Evolutionary conservation across 257 asterid genomes (phyloP).

Genomic region (Solanum peruvianum): DNA sequence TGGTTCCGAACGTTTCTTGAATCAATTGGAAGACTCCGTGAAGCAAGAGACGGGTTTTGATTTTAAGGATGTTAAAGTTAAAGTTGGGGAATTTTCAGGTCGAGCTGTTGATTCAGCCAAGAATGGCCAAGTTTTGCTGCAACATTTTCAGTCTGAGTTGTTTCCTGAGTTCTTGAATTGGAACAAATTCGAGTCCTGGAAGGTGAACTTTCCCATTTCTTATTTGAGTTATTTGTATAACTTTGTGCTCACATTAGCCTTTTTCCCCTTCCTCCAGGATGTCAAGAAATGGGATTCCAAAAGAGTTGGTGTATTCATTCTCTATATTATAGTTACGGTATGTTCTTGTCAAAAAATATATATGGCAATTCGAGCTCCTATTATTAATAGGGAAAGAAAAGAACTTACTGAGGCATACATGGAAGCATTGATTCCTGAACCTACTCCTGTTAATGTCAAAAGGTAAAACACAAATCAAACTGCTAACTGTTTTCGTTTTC

Average conservation of each 20-base stretch:
- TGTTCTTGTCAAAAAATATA: constrained; percentile 51
- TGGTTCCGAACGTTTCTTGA: constrained; percentile 49
- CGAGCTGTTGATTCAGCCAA: constrained; percentile 27
- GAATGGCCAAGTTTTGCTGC: constrained; percentile 23
- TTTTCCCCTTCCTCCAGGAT: constrained; percentile 42
- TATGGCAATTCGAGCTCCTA: constrained; percentile 65
- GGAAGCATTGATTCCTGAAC: constrained; percentile 96
- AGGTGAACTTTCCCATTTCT: constrained; percentile 29
- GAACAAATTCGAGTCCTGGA: constrained; percentile 90
- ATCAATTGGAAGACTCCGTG: constrained; percentile 54
- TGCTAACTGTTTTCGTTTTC: neutral
- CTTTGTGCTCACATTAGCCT: neutral
- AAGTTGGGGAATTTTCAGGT: constrained; percentile 19
- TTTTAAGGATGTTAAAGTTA: constrained; percentile 29
- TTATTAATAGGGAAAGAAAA: constrained; percentile 53
- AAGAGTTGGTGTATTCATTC: constrained; percentile 55
- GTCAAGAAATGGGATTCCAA: constrained; percentile 69
- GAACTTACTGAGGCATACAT: constrained; percentile 82
- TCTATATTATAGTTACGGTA: constrained; percentile 39
- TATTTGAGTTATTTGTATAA: neutral
- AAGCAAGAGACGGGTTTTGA: constrained; percentile 63
- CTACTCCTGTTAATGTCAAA: constrained; percentile 68
- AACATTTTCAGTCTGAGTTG: constrained; percentile 37
- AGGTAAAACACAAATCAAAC: constrained; percentile 23
- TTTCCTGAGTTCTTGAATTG: constrained; percentile 58